Conservation (phyloP, 2,329 filamentous ascomycete species). For the Penicillium occitanis region DNA sequence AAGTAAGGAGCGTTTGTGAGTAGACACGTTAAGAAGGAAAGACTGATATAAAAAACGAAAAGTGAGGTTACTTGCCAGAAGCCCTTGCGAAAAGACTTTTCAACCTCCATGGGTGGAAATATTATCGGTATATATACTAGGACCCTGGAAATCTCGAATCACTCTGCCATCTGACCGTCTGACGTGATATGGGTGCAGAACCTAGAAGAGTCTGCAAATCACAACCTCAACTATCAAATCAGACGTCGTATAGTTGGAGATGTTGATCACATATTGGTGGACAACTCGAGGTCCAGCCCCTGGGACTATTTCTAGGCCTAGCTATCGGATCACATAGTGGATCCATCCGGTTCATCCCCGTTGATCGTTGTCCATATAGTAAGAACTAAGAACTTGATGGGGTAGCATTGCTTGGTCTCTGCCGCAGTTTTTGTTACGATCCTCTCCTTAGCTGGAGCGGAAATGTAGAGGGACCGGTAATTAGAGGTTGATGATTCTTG, state of each 20-base stretch:
- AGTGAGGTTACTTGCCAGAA: slow-evolving; percentile 10
- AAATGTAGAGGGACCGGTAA: not conserved
- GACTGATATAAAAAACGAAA: not conserved
- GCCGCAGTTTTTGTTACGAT: not conserved
- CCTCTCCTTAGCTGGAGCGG: not conserved
- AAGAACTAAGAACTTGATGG: not conserved
- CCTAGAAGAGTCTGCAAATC: not conserved
- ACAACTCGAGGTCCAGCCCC: not conserved
- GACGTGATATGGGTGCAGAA: not conserved
- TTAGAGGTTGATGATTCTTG: not conserved
- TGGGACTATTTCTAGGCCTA: not conserved
- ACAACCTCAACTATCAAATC: not conserved
- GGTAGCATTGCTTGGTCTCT: not conserved
- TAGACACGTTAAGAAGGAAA: not conserved
- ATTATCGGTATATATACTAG: not conserved
- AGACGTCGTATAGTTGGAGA: not conserved
- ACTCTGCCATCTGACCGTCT: not conserved
- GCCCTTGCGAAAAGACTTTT: not conserved
- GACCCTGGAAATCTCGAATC: not conserved
- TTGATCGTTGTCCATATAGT: not conserved
- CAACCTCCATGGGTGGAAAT: not conserved
- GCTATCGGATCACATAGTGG: not conserved
- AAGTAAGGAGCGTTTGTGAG: not conserved
- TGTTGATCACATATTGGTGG: not conserved
- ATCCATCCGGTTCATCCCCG: not conserved